These are phyloP conservation scores for Yamadazyma membranifaciens DNA, from an alignment of 1,139 yeast genomes.

Conservation along the genomic window DNA sequence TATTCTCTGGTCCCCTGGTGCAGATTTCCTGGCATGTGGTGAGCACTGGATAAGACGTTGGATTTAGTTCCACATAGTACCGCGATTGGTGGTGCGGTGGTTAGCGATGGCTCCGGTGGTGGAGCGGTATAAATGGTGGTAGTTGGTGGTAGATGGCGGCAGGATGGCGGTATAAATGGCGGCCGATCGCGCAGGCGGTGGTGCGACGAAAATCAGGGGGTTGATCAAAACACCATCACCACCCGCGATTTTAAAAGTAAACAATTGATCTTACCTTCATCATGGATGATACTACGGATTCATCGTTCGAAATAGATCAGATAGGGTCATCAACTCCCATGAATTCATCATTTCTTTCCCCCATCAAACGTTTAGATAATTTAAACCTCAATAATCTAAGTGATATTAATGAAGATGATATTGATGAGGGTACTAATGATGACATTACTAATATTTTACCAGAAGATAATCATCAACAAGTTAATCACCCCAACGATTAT, in stretches of 20 bases:
- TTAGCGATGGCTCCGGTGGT: too few species aligned
- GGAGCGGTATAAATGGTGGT: too few species aligned
- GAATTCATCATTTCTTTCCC: slow-evolving; percentile 34
- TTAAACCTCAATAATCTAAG: slow-evolving; percentile 24
- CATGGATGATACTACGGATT: slow-evolving; percentile 12
- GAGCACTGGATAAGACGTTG: too few species aligned
- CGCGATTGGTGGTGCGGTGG: too few species aligned
- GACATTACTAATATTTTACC: neutral
- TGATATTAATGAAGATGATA: slow-evolving; percentile 14
- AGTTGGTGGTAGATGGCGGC: neutral
- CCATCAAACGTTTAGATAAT: slow-evolving; percentile 32
- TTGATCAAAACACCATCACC: neutral
- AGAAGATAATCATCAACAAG: slow-evolving; percentile 8
- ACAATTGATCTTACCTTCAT: neutral
- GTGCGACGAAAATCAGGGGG: neutral
- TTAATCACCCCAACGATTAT: neutral
- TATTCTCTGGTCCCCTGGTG: too few species aligned
- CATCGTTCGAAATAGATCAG: slow-evolving; percentile 14
- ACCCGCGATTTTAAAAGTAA: slow-evolving; percentile 4
- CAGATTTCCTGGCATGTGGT: too few species aligned
- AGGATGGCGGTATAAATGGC: too few species aligned
- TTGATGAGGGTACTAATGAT: slow-evolving; percentile 17
- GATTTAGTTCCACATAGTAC: too few species aligned
- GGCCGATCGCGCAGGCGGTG: neutral
- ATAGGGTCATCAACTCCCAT: slow-evolving; percentile 18